Base-by-base conservation (phyloP, 805 yeast species). In the Blastobotrys americana region DNA sequence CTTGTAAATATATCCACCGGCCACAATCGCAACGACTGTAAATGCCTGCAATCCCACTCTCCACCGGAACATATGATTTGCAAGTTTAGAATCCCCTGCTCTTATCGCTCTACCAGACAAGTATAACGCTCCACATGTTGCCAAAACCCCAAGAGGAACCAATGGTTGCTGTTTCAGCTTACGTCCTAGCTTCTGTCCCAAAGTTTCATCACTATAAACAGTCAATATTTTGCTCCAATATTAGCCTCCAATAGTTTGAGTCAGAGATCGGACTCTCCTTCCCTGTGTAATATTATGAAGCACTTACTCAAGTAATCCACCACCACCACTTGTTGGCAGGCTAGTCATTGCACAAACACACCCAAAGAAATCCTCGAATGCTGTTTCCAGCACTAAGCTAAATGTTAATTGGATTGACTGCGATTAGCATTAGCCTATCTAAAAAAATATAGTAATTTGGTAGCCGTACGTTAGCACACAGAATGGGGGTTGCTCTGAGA, bases 11-110 rank as follows among this genome's bases (percentile, higher is more conserved):
- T 74, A 69, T 3, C 95, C 88, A 35, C 96, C 97, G 9, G 77
- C 79, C 4, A 88, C 81, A 41, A 89, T 69, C 0, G 96, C 95
- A 13, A 79, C 80, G 35, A 89, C 67, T 0, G 97, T 89, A 46
- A 82, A 76, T 3, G 84, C 86, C 65, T 89, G 97, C 55, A 87
- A 72, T 0, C 77, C 93, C 38, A 89, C 90, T 71, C 97, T 82
- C 78, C 87, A 85, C 55, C 90, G 74, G 70, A 86, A 89, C 78
- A 85, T 88, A 40, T 76, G 74, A 65, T 89, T 95, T 0, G 96
- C 94, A 44, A 77, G 78, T 37, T 70, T 68, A 49, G 80, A 74
- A 54, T 86, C 78, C 20, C 96, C 95, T 23, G 70, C 68, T 54
- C 81, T 74, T 49, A 88, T 70, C 19, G 89, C 84, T 52, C 76